These are phyloP conservation scores for Plenodomus lindquistii DNA, from an alignment of 2,329 filamentous ascomycete genomes.

Conservation along the genomic window DNA sequence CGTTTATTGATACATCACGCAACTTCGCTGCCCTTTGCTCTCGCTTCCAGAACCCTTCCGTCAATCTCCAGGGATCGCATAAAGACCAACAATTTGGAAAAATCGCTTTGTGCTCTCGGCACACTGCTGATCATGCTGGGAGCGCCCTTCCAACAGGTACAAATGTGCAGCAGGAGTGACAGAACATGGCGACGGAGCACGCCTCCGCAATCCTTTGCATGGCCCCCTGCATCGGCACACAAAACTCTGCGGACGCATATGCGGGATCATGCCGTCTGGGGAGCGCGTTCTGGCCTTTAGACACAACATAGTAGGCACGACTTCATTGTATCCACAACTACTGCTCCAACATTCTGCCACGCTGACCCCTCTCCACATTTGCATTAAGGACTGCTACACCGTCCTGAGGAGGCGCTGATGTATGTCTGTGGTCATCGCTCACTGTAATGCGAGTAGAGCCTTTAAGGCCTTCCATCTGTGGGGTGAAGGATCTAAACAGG, in stretches of 20 bases:
- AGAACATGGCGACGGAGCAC: background rate
- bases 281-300: background rate
- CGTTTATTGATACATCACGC: background rate
- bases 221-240: background rate
- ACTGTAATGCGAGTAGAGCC: background rate
- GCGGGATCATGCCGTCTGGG: background rate
- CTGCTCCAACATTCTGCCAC: constrained; percentile 7
- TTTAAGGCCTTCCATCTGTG: background rate
- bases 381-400: constrained; percentile 1
- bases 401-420: background rate
- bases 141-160: too few relatives aligned
- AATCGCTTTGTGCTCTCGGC: background rate
- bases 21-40: background rate
- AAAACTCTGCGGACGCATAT: background rate
- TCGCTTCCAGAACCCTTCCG: background rate
- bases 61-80: background rate
- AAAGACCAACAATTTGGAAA: background rate
- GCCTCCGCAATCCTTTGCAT: background rate
- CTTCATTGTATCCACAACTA: background rate
- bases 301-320: too few relatives aligned
- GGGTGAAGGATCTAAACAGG: background rate
- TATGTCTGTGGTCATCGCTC: constrained; percentile 3
- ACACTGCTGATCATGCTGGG: too few relatives aligned
- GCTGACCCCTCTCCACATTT: constrained; percentile 4
- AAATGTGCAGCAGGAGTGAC: too few relatives aligned